phyloP scores from a whole-genome alignment of 2,329 filamentous ascomycete species.

The Cercospora janseana region DNA sequence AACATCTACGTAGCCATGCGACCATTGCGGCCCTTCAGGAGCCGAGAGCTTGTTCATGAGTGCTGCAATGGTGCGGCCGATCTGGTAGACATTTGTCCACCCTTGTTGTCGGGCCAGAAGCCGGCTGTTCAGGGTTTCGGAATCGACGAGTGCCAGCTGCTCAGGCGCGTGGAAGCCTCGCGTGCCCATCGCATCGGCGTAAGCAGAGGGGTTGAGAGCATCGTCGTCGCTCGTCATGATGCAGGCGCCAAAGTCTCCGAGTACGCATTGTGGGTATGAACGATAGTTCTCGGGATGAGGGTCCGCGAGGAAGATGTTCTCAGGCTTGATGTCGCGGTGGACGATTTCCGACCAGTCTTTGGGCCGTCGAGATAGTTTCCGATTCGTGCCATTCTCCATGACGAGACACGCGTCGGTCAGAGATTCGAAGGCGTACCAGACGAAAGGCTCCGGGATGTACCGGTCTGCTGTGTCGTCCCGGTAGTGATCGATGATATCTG shows the following conservation, averaged over 20 bases:
- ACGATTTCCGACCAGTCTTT: conserved; percentile 18
- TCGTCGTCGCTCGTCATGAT: conserved; percentile 10
- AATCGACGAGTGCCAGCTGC: background rate
- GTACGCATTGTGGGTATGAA: conserved; percentile 2
- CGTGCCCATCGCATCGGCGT: conserved; percentile 1
- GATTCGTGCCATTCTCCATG: conserved; percentile 11
- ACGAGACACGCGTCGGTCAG: conserved; percentile 7
- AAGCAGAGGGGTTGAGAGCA: background rate
- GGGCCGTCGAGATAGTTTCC: background rate
- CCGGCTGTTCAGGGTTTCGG: background rate
- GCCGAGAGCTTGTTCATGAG: background rate
- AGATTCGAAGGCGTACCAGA: conserved; percentile 10
- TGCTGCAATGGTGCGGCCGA: background rate
- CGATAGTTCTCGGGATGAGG: background rate
- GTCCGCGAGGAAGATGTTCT: conserved; percentile 9
- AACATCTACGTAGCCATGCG: background rate
- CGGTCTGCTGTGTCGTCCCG: background rate
- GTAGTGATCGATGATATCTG: background rate
- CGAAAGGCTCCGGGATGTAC: conserved; percentile 8
- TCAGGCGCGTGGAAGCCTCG: conserved; percentile 5
- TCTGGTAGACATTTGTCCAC: conserved; percentile 12
- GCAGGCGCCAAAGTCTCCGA: conserved; percentile 12
- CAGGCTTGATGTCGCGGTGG: conserved; percentile 17
- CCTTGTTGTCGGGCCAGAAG: background rate
- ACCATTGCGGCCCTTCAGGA: background rate